These are phyloP conservation scores for Calonectria leucothoes DNA, from an alignment of 2,329 filamentous ascomycete species.

Conservation along the genomic window DNA sequence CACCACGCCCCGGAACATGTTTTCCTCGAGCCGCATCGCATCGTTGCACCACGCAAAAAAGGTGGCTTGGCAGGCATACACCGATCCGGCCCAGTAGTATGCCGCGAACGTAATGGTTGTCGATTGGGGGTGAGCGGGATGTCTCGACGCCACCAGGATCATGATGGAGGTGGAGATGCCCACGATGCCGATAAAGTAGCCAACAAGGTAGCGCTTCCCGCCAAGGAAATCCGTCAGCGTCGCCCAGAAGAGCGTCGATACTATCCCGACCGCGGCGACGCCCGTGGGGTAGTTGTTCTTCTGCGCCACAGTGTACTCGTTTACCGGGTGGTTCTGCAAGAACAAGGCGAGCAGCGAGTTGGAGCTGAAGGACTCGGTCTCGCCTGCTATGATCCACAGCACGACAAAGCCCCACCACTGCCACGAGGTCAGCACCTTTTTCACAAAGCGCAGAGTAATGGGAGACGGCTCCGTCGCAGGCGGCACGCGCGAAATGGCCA, in stretches of 20 bases:
- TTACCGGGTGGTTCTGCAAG: slow-evolving; percentile 59
- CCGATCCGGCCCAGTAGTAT: slow-evolving; percentile 77
- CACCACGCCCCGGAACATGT: slow-evolving; percentile 72
- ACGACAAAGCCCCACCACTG: slow-evolving; percentile 75
- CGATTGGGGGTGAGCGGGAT: slow-evolving; percentile 51
- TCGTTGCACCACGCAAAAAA: slow-evolving; percentile 85
- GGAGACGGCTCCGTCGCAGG: slow-evolving; percentile 53
- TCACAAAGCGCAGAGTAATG: slow-evolving; percentile 61
- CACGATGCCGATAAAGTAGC: slow-evolving; percentile 74
- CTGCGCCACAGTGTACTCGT: slow-evolving; percentile 58
- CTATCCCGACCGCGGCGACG: slow-evolving; percentile 66
- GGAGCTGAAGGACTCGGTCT: slow-evolving; percentile 76
- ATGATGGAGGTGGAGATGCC: slow-evolving; percentile 72
- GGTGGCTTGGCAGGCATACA: slow-evolving; percentile 79
- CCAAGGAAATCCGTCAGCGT: slow-evolving; percentile 73
- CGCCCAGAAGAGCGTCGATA: slow-evolving; percentile 76
- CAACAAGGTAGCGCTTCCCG: slow-evolving; percentile 73
- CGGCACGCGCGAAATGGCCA: slow-evolving; percentile 57
- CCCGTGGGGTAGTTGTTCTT: slow-evolving; percentile 69
- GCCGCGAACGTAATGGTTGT: slow-evolving; percentile 70
- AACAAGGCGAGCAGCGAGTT: slow-evolving; percentile 68
- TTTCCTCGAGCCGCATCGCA: slow-evolving; percentile 72
- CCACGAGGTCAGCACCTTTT: slow-evolving; percentile 68
- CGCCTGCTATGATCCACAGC: slow-evolving; percentile 77
- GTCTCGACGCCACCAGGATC: slow-evolving; percentile 65